Base-by-base conservation (phyloP, 1,284 basidiomycete genomes). In the Cryptococcus floricola region DNA sequence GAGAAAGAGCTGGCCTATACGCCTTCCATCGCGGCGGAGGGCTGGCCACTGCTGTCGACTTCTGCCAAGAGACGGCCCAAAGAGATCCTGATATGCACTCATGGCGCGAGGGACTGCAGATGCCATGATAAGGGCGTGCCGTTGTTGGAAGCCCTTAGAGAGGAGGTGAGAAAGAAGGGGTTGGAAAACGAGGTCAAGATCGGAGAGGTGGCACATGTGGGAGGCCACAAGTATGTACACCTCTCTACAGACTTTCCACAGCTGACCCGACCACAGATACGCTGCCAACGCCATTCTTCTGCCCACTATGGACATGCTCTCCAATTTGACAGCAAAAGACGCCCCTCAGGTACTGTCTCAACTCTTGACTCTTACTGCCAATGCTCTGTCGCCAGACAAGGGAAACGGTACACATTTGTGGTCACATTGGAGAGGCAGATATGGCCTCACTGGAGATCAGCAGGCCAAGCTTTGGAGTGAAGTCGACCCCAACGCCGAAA, bases 261-360 rank as follows among this genome's bases (percentile, higher is more conserved):
- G 39, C 14, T 37, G 38, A 23, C 28, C 39, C 50, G 34, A 46
- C 19, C 9, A 45, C 52, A 90, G 88, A 68, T 86, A 84, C 68
- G 89, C 90, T 1, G 88, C 87, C 1, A 92, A 91, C 71, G 69
- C 88, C 2, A 75, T 91, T 27, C 77, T 88, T 4, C 87, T 86
- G 61, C 89, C 89, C 6, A 81, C 82, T 38, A 86, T 89, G 16
- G 88, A 91, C 72, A 89, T 89, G 87, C 85, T 76, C n/a, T 81
- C 87, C 14, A 78, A 81, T 39, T 70, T 91, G 13, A 78, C 77
- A 9, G 80, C 83, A 0, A 71, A 78, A 25, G 79, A 88, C 66
- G 84, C 84, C 2, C 80, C 84, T 4, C 62, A 63, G 0, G 71
- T 89, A 4, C 58, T 90, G 25, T 79, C 83, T 37, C 77, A 79